Conservation (phyloP, 108 stramenopile genomes). For the Cyclotella baltica region DNA sequence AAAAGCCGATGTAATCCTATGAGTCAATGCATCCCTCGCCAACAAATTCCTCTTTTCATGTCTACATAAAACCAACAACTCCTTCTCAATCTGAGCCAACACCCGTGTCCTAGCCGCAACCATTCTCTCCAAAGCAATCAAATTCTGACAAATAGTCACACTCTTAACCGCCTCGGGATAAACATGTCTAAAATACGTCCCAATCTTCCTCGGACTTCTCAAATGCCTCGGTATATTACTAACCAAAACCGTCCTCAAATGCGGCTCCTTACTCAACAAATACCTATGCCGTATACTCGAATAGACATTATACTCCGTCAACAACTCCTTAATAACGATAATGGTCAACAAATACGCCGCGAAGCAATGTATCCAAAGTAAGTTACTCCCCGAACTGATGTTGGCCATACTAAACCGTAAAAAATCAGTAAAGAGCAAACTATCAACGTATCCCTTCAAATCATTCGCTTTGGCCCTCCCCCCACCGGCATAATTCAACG, state of each 20-base stretch:
- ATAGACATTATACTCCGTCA: slow-evolving; percentile 88
- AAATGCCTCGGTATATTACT: slow-evolving; percentile 91
- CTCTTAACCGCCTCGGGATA: slow-evolving; percentile 87
- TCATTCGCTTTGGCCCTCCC: slow-evolving; percentile 78
- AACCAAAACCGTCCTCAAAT: slow-evolving; percentile 87
- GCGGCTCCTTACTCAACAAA: slow-evolving; percentile 82
- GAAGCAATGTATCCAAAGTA: slow-evolving; percentile 92
- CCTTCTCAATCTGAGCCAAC: slow-evolving; percentile 79
- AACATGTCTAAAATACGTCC: slow-evolving; percentile 84
- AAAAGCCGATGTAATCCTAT: slow-evolving; percentile 51
- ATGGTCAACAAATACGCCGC: slow-evolving; percentile 86
- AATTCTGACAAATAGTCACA: slow-evolving; percentile 90
- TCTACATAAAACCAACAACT: slow-evolving; percentile 76
- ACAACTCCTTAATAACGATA: slow-evolving; percentile 82
- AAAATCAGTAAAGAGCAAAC: slow-evolving; percentile 83
- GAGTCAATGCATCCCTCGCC: slow-evolving; percentile 36
- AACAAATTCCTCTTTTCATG: slow-evolving; percentile 78
- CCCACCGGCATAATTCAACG: slow-evolving; percentile 88
- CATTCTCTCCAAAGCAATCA: slow-evolving; percentile 69
- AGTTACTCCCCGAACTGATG: slow-evolving; percentile 67
- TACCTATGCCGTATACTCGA: slow-evolving; percentile 89
- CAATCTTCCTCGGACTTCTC: slow-evolving; percentile 75
- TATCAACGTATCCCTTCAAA: slow-evolving; percentile 76
- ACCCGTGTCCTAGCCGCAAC: slow-evolving; percentile 67
- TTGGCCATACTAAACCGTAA: slow-evolving; percentile 92